Evolutionary conservation across 192 early-diverging fungal species (phyloP).

Genomic region (Podila epigama): DNA sequence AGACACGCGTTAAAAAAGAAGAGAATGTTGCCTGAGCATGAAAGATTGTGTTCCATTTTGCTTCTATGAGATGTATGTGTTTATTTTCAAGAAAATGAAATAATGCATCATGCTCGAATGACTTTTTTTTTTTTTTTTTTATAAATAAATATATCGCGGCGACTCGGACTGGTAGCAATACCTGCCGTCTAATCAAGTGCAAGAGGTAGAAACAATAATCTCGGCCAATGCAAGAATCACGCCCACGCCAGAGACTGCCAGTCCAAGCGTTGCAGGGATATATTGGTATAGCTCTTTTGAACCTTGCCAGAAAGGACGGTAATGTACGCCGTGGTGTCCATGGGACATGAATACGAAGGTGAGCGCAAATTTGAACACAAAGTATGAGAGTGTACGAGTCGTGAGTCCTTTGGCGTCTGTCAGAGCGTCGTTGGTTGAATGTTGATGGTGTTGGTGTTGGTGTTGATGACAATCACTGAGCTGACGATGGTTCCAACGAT

Average conservation of each 20-base stretch:
- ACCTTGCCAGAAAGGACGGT: background rate
- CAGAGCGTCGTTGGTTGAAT: background rate
- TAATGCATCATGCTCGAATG: too few species aligned
- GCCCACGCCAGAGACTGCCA: background rate
- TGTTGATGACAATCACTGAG: background rate
- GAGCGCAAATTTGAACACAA: background rate
- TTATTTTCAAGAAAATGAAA: too few species aligned
- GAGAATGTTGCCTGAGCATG: too few species aligned
- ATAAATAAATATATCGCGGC: too few species aligned
- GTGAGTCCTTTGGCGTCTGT: background rate
- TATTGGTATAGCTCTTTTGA: background rate
- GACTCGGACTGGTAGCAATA: too few species aligned
- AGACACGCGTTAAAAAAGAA: too few species aligned
- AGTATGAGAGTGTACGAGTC: background rate
- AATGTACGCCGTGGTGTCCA: background rate
- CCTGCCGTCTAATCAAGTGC: too few species aligned
- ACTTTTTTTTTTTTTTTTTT: too few species aligned
- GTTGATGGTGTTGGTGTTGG: background rate
- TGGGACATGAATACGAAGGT: background rate
- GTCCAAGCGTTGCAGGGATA: background rate
- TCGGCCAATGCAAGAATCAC: background rate
- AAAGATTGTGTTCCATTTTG: too few species aligned
- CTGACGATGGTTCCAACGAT: background rate
- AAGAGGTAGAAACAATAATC: background rate
- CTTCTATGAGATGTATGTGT: too few species aligned